These are phyloP conservation scores for Plantago elongata DNA, from an alignment of 257 asterid species.

Conservation along the genomic window DNA sequence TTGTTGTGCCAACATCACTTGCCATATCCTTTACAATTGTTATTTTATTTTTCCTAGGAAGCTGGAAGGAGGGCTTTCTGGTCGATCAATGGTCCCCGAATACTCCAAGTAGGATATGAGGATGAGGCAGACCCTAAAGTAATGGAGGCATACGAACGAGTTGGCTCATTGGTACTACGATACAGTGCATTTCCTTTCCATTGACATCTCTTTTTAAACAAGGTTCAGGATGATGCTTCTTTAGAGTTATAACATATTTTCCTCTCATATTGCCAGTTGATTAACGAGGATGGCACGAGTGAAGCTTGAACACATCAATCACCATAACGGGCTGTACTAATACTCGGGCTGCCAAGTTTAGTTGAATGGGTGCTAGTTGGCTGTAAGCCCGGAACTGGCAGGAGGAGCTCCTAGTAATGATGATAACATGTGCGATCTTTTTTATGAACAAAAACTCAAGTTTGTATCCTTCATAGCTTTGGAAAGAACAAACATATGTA, in stretches of 20 bases:
- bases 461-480: no score
- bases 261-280: conserved; percentile 38
- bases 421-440: no score
- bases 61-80: conserved; percentile 93
- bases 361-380: no score
- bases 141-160: conserved; percentile 90
- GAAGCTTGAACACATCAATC: conserved; percentile 30
- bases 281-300: conserved; percentile 50
- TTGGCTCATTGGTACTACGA: conserved; percentile 87
- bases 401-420: no score
- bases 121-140: conserved; percentile 72
- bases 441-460: no score
- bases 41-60: conserved; percentile 41
- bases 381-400: no score
- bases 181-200: conserved; percentile 2
- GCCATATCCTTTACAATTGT: no score
- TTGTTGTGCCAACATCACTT: no score
- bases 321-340: no score
- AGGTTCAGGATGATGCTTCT: neutral
- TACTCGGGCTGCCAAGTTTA: no score
- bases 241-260: conserved; percentile 9
- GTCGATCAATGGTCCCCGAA: conserved; percentile 89
- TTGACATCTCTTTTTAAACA: neutral
- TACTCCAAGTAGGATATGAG: conserved; percentile 83
- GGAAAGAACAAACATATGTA: no score